Conservation (phyloP, 257 asterid genomes). For the Craterostigma plantagineum region DNA sequence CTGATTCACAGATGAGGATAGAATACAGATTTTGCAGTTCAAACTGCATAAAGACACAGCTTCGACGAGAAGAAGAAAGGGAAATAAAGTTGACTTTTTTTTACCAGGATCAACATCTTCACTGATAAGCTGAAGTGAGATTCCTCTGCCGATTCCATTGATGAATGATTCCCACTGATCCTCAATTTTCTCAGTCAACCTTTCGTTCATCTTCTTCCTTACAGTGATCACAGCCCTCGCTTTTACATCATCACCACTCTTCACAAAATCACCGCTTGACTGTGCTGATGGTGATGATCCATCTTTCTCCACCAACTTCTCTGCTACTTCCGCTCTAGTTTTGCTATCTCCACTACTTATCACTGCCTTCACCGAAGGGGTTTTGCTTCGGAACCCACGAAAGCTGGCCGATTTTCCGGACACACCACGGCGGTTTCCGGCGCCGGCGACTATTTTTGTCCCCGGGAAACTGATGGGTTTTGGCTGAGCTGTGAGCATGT, state of each 20-base stretch:
- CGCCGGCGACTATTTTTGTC: slow-evolving; percentile 15
- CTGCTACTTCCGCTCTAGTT: slow-evolving; percentile 25
- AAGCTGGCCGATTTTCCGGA: slow-evolving; percentile 6
- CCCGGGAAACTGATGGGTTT: slow-evolving; percentile 28
- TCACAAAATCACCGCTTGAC: too few species aligned
- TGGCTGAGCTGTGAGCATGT: slow-evolving; percentile 23
- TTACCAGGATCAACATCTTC: slow-evolving; percentile 69
- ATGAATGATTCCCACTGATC: slow-evolving; percentile 60
- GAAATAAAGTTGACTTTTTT: background rate
- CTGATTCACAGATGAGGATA: too few species aligned
- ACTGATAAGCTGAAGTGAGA: slow-evolving; percentile 61
- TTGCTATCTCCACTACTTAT: slow-evolving; percentile 66
- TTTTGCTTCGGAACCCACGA: background rate
- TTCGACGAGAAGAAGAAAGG: too few species aligned
- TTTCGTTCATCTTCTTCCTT: slow-evolving; percentile 78
- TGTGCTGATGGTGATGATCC: slow-evolving; percentile 8
- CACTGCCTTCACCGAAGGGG: slow-evolving; percentile 24
- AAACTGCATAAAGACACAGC: background rate
- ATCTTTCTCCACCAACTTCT: slow-evolving; percentile 14
- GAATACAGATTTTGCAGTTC: background rate
- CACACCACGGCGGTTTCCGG: slow-evolving; percentile 10
- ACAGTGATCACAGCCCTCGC: slow-evolving; percentile 63
- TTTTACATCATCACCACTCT: slow-evolving; percentile 17
- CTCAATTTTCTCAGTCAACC: slow-evolving; percentile 44
- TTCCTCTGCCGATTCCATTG: slow-evolving; percentile 80